phyloP scores from a whole-genome alignment of 2,329 filamentous ascomycete genomes.

The Podosphaera aphanis region DNA sequence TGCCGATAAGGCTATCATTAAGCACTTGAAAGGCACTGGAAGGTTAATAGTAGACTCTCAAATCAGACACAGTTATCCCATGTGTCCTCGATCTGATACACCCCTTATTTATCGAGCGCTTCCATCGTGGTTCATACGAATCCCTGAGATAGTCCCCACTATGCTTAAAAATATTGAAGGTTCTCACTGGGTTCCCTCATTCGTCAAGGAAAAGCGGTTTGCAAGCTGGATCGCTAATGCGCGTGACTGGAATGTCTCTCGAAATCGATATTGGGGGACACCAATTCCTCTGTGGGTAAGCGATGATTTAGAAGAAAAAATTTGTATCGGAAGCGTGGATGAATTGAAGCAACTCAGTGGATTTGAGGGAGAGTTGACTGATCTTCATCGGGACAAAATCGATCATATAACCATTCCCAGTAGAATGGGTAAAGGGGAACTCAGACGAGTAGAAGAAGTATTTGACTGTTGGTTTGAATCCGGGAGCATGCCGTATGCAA shows the following conservation, averaged over 20 bases:
- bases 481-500: conserved; percentile 84
- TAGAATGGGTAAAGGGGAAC: conserved; percentile 60
- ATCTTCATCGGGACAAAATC: conserved; percentile 80
- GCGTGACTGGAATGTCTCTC: conserved; percentile 83
- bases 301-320: conserved; percentile 64
- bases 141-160: conserved; percentile 57
- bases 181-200: conserved; percentile 76
- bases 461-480: conserved; percentile 98
- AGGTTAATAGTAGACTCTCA: conserved; percentile 68
- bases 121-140: conserved; percentile 85
- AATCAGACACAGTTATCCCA: conserved; percentile 75
- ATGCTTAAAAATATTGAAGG: conserved; percentile 80
- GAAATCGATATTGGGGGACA: conserved; percentile 90
- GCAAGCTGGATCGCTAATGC: conserved; percentile 79
- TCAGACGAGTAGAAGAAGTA: conserved; percentile 64
- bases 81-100: conserved; percentile 87
- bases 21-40: conserved; percentile 55
- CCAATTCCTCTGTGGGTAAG: conserved; percentile 82
- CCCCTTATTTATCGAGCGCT: conserved; percentile 83
- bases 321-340: conserved; percentile 65
- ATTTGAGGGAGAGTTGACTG: conserved; percentile 58
- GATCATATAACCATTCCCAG: conserved; percentile 88
- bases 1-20: conserved; percentile 83
- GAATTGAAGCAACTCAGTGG: conserved; percentile 72
- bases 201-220: conserved; percentile 81